phyloP scores from a whole-genome alignment of 257 asterid species.

The Hygrophila difformis region DNA sequence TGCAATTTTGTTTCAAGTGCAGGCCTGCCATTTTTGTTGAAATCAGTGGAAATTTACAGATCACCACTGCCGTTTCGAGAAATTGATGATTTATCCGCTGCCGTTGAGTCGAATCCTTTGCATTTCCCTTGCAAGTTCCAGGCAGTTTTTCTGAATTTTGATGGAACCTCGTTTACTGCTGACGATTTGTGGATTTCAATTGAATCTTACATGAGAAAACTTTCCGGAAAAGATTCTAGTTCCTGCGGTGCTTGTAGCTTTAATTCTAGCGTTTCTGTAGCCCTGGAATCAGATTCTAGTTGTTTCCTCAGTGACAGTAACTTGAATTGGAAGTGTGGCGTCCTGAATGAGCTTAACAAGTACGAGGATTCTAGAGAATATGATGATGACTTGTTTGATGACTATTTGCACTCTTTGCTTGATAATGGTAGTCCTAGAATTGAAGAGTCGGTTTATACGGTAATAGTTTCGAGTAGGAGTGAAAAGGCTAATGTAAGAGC shows the following conservation, averaged over 20 bases:
- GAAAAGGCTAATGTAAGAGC: constrained; percentile 37
- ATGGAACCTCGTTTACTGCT: constrained; percentile 18
- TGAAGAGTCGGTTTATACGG: constrained; percentile 49
- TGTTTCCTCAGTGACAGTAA: constrained; percentile 26
- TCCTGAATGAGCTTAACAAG: constrained; percentile 30
- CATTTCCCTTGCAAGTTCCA: constrained; percentile 68
- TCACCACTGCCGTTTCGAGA: constrained; percentile 86
- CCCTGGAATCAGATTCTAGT: constrained; percentile 37
- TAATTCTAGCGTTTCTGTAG: constrained; percentile 45
- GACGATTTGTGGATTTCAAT: constrained; percentile 45
- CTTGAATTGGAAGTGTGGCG: constrained; percentile 53
- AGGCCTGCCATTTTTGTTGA: constrained; percentile 71
- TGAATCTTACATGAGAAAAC: constrained; percentile 37
- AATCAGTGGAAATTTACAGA: constrained; percentile 82
- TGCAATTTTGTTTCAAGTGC: constrained; percentile 10
- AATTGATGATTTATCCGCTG: constrained; percentile 53
- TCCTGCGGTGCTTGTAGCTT: constrained; percentile 57
- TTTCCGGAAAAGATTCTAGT: constrained; percentile 24
- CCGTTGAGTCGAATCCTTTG: constrained; percentile 50
- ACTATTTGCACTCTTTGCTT: constrained; percentile 38
- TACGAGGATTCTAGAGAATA: constrained; percentile 19
- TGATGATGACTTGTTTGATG: constrained; percentile 50
- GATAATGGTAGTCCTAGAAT: constrained; percentile 15
- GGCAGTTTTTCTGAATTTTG: constrained; percentile 45
- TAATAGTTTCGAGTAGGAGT: constrained; percentile 51